Base-by-base conservation (phyloP, 768 basidiomycete species). In the Boletus rubescentipes region DNA sequence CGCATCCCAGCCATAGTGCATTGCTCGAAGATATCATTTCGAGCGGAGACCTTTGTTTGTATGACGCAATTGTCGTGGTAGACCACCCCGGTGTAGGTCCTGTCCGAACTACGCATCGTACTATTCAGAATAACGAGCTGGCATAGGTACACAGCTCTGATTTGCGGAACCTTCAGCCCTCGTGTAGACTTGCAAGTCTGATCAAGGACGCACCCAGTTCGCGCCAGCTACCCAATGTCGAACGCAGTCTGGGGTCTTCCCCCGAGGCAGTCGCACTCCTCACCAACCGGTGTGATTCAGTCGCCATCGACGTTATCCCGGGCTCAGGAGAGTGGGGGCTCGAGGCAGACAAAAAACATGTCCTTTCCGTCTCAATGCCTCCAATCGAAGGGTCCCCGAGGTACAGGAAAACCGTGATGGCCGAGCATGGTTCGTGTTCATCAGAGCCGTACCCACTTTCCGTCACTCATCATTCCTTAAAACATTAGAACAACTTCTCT, bases 101-200 rank as follows among this genome's bases (percentile, higher is more conserved):
- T 31, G 36, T 4, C 26, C 35, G 36, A 23, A 11, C 23, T n/a
- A n/a, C 26, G 12, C 34, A 20, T 37, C 20, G 41, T 48, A 6
- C 31, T 35, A 48, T 31, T 14, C 20, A 12, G 51, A 35, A 30
- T 57, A 31, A 57, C 61, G 48, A 23, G 38, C 10, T 29, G 20
- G 37, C 29, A 14, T 61, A 91, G 89, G 73, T 88, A 5, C 89
- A 87, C 61, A 85, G 87, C 23, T 85, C 87, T n/a, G 89, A 91
- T 73, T 73, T 91, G 38, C 84, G 86, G 30, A 68, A 72, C 10
- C 80, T 91, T 20, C 68, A 80, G 7, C 72, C 81, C 9, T 74
- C 77, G 2, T 82, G 81, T 4, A 68, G 72, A 55, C 71, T 91
- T 18, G 72, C 79, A 6, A 72, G 69, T 23, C 63, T 72, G 7